phyloP scores from a whole-genome alignment of 192 early-diverging fungal genomes.

The Coemansia sp. region DNA sequence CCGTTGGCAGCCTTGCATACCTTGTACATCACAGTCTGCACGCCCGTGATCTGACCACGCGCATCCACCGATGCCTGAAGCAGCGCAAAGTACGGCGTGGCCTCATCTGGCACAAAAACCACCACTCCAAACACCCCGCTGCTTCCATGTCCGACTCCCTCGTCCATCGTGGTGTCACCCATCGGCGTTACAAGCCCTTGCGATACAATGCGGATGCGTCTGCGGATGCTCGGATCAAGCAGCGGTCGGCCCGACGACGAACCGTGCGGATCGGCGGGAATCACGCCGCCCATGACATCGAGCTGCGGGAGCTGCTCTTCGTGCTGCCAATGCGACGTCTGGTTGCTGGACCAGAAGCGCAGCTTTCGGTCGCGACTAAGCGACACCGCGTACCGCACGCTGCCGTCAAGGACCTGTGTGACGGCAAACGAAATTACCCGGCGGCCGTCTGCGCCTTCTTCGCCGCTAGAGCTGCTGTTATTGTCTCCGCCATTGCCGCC shows the following conservation, averaged over 20 bases:
- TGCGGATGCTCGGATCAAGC: constrained; percentile 21
- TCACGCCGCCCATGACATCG: constrained; percentile 29
- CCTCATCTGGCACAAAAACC: constrained; percentile 56
- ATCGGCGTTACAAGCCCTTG: constrained; percentile 20
- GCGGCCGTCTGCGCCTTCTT: constrained; percentile 8
- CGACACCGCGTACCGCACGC: constrained; percentile 40
- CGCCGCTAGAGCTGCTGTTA: background rate
- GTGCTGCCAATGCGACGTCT: constrained; percentile 32
- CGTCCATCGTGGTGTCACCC: constrained; percentile 25
- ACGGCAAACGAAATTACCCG: constrained; percentile 26
- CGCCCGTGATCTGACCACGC: constrained; percentile 18
- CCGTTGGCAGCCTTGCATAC: constrained; percentile 47
- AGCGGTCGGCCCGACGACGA: constrained; percentile 7
- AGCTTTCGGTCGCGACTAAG: constrained; percentile 52
- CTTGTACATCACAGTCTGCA: constrained; percentile 49
- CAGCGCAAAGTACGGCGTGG: constrained; percentile 52
- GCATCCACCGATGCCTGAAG: constrained; percentile 26
- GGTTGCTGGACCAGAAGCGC: constrained; percentile 43
- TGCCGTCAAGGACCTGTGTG: constrained; percentile 35
- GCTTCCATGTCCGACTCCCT: background rate
- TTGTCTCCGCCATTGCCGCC: background rate
- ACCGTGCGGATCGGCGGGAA: constrained; percentile 31
- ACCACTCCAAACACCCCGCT: constrained; percentile 37
- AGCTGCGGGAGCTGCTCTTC: constrained; percentile 45
- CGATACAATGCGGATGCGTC: constrained; percentile 32